Base-by-base conservation (phyloP, 352 stramenopile species). In the Pythium volutum region DNA sequence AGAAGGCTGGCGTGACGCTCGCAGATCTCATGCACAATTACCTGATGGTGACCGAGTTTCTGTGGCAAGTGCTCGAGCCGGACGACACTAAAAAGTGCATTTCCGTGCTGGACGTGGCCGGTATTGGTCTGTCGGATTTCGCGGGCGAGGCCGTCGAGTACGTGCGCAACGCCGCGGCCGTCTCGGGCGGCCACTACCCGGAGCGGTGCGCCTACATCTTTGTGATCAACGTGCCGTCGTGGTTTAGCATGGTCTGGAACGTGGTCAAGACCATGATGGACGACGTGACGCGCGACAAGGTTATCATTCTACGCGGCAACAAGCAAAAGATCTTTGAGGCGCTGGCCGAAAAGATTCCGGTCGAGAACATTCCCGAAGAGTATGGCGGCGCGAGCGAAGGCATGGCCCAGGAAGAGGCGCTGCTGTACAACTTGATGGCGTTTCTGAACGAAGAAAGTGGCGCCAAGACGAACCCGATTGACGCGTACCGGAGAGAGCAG, bases 171-270 rank as follows among this genome's bases (percentile, higher is more conserved):
- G 76, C 79, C 4, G 71, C 84, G 5, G 72, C 69, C 0, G 71
- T 97, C 31, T 97, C 96, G 42, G 89, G 89, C 27, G 82, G 82
- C 45, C 91, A 98, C 71, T 98, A 97, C 70, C 95, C 95, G 1
- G 87, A 97, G 67, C 81, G 95, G 20, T 96, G 87, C 38, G 87
- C 94, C 58, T 96, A 94, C 65, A 98, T 97, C 50, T 89, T 98
- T 23, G 77, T 98, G 29, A 88, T 98, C 59, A 98, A 98, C 73
- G 89, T 97, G 33, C 95, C 95, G 15, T 93, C 79, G 43, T 98
- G 95, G 95, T 97, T 98, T 69, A 88, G 84, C 56, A 80, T 88
- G 43, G 78, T 98, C 47, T 98, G 94, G 79, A 97, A 96, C 69
- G 79, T 94, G 14, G 84, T 98, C 48, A 94, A 97, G 70, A 89